Evolutionary conservation across 2,329 filamentous ascomycete species (phyloP).

Genomic region (Neocatenulostroma microsporum): DNA sequence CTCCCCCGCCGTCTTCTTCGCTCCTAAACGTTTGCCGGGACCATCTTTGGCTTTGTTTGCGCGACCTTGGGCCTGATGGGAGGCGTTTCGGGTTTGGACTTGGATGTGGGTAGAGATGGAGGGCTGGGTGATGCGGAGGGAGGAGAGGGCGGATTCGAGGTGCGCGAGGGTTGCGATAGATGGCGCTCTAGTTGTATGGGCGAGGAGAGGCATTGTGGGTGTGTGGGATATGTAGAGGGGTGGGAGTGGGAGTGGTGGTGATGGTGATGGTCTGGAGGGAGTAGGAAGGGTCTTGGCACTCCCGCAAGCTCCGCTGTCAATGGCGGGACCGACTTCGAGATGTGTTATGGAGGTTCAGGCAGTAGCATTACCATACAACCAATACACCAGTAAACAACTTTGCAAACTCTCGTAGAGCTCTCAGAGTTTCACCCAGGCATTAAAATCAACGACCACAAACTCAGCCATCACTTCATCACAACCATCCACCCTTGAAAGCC

Average conservation of each 20-base stretch:
- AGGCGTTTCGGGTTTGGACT: slow-evolving; percentile 44
- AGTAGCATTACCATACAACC: slow-evolving; percentile 1
- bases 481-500: too few species aligned
- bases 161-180: slow-evolving; percentile 20
- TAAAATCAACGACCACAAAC: too few species aligned
- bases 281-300: slow-evolving; percentile 1
- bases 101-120: slow-evolving; percentile 15
- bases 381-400: too few species aligned
- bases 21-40: slow-evolving; percentile 79
- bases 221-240: slow-evolving; percentile 3
- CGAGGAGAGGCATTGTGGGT: too few species aligned
- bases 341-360: background rate
- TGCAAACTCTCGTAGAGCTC: too few species aligned
- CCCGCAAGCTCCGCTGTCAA: slow-evolving; percentile 1
- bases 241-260: slow-evolving; percentile 3
- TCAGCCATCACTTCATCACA: too few species aligned
- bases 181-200: slow-evolving; percentile 20
- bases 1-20: slow-evolving; percentile 88
- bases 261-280: background rate
- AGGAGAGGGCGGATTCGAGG: slow-evolving; percentile 26
- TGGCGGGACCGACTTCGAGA: background rate
- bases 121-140: slow-evolving; percentile 26
- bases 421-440: too few species aligned
- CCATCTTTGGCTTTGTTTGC: slow-evolving; percentile 65
- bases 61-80: slow-evolving; percentile 57